phyloP scores from a whole-genome alignment of 1,284 basidiomycete genomes.

The Boletellus dicymbophilus region DNA sequence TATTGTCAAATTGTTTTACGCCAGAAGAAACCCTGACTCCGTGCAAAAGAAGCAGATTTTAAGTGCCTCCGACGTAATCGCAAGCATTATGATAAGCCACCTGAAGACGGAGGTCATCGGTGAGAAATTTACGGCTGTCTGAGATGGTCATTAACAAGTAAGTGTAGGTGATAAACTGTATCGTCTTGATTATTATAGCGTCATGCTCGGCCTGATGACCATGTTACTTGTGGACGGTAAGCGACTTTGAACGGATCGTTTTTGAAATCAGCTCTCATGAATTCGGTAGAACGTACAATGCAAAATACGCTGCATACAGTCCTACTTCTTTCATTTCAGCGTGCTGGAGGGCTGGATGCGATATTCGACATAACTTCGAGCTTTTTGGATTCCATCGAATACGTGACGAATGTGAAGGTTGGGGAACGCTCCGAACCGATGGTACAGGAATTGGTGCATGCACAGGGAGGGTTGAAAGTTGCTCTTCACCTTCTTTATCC shows the following conservation, averaged over 20 bases:
- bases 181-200: constrained; percentile 70
- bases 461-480: constrained; percentile 82
- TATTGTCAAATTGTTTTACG: constrained; percentile 86
- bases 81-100: constrained; percentile 75
- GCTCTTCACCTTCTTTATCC: constrained; percentile 78
- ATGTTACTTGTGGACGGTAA: constrained; percentile 85
- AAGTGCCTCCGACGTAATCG: constrained; percentile 69
- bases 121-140: constrained; percentile 34
- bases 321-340: constrained; percentile 76
- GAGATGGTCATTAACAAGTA: constrained; percentile 1
- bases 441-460: constrained; percentile 69
- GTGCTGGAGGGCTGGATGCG: constrained; percentile 71
- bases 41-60: constrained; percentile 79
- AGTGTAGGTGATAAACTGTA: constrained; percentile 50
- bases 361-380: constrained; percentile 63
- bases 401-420: constrained; percentile 44
- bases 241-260: constrained; percentile 19
- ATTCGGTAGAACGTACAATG: constrained; percentile 63
- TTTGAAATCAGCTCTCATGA: constrained; percentile 5
- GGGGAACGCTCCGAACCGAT: constrained; percentile 59
- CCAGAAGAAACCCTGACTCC: constrained; percentile 76
- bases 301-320: constrained; percentile 83
- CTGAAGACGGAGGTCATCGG: constrained; percentile 60
- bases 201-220: constrained; percentile 74
- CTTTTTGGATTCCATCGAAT: constrained; percentile 61